Conservation (phyloP, 139 green algal genomes). For the Coelastrella sp. region DNA sequence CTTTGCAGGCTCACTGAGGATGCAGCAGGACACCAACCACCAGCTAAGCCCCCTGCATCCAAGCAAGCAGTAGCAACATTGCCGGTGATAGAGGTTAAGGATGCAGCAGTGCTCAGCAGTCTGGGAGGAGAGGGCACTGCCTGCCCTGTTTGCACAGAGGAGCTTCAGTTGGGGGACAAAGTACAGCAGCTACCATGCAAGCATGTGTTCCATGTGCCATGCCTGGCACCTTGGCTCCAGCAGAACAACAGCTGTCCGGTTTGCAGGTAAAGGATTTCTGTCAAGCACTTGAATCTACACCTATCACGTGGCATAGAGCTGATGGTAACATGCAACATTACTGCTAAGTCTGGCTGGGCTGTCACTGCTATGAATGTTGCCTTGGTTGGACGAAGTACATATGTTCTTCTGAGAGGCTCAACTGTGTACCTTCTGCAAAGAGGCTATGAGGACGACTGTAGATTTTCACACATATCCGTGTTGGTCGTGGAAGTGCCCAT, state of each 20-base stretch:
- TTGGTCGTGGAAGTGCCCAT: too few species aligned
- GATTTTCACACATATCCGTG: not conserved
- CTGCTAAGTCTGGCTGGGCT: not conserved
- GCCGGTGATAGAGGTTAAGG: not conserved
- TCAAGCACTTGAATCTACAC: too few species aligned
- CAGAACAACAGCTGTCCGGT: slow-evolving; percentile 83
- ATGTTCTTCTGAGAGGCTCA: too few species aligned
- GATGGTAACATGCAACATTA: too few species aligned
- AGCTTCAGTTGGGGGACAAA: slow-evolving; percentile 67
- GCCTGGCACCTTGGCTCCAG: slow-evolving; percentile 82
- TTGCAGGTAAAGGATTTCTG: slow-evolving; percentile 62
- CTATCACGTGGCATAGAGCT: too few species aligned
- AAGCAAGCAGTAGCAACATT: slow-evolving; percentile 17
- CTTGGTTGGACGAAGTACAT: too few species aligned
- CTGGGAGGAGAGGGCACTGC: slow-evolving; percentile 13
- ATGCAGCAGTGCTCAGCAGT: not conserved
- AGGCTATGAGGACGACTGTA: too few species aligned
- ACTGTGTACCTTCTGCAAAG: too few species aligned
- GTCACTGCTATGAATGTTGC: too few species aligned
- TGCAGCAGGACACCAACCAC: not conserved
- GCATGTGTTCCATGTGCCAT: slow-evolving; percentile 81
- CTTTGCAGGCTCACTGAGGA: slow-evolving; percentile 11
- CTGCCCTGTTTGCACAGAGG: slow-evolving; percentile 56
- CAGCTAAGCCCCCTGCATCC: not conserved
- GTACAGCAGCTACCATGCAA: slow-evolving; percentile 79